A percentile compares a stretch with the other conserved stretches of the same genome.
Evolutionary conservation across 176 grass and related monocot genomes (phyloP).

Genomic region (Chrysopogon serrulatus): DNA sequence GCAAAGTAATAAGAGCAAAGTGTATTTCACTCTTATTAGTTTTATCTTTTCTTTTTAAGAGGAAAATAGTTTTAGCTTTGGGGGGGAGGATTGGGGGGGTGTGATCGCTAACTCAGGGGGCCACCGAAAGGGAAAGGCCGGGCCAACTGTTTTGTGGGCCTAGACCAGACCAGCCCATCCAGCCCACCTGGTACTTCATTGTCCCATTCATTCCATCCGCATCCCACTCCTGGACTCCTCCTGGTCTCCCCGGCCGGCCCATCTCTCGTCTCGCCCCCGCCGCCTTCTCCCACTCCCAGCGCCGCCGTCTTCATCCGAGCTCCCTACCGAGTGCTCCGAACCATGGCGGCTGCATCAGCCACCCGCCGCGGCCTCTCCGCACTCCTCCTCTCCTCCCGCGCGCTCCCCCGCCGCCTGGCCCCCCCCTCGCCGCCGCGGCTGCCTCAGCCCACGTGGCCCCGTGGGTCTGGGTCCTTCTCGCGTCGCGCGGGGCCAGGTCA

Average conservation of each 20-base stretch:
- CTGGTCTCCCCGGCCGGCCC: background rate
- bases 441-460: conserved; percentile 7
- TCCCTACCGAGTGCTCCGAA: background rate
- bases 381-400: conserved; percentile 46
- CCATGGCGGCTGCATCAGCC: conserved; percentile 58
- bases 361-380: conserved; percentile 52
- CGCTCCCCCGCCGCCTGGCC: conserved; percentile 14
- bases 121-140: too few species aligned
- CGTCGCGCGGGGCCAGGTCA: conserved; percentile 42
- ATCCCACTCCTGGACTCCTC: background rate
- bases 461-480: background rate
- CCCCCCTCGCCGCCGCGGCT: conserved; percentile 25
- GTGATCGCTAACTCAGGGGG: too few species aligned
- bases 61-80: too few species aligned
- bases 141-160: background rate
- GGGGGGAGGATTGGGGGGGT: too few species aligned
- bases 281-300: background rate
- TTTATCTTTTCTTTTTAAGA: too few species aligned
- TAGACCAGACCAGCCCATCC: background rate
- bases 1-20: too few species aligned
- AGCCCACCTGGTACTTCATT: background rate
- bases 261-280: background rate
- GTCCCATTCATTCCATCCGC: background rate
- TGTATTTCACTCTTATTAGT: too few species aligned
- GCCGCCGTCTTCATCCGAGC: background rate